Percentiles rank a stretch among this genome's conserved stretches.
Evolutionary conservation across 148 eudicot genomes (phyloP).

Genomic region (Camellia sinensis): DNA sequence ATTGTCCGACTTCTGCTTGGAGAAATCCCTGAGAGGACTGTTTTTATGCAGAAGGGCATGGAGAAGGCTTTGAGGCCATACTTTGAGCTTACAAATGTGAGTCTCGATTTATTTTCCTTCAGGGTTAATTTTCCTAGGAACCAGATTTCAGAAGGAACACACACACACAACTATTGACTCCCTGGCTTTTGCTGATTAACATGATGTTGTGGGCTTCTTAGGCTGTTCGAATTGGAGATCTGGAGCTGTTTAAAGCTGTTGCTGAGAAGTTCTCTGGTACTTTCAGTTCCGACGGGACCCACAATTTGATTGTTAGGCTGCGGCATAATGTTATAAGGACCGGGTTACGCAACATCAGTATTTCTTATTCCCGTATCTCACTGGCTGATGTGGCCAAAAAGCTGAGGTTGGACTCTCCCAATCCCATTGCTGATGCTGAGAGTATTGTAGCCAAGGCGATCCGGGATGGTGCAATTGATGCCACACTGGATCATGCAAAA

Average conservation of each 20-base stretch:
- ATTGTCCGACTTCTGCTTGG: slow-evolving; percentile 85
- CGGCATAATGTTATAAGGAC: slow-evolving; percentile 94
- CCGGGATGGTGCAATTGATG: slow-evolving; percentile 95
- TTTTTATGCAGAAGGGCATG: slow-evolving; percentile 98
- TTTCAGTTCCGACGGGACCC: slow-evolving; percentile 70
- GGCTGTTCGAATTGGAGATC: slow-evolving; percentile 96
- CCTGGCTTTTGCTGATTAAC: neutral
- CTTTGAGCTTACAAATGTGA: slow-evolving; percentile 97
- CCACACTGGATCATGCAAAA: slow-evolving; percentile 77
- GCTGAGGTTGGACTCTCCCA: slow-evolving; percentile 73
- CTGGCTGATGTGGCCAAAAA: slow-evolving; percentile 82
- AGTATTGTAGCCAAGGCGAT: slow-evolving; percentile 93
- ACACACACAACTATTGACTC: neutral
- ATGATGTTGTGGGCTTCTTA: slow-evolving; percentile 19
- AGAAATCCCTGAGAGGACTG: slow-evolving; percentile 95
- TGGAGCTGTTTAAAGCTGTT: slow-evolving; percentile 70
- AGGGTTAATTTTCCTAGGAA: neutral
- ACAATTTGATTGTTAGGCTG: slow-evolving; percentile 80
- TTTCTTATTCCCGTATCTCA: slow-evolving; percentile 89
- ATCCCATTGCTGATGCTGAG: slow-evolving; percentile 95
- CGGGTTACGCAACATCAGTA: slow-evolving; percentile 86
- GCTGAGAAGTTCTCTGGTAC: slow-evolving; percentile 77
- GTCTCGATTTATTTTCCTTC: slow-evolving; percentile 25
- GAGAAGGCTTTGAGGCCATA: slow-evolving; percentile 87
- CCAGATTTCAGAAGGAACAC: neutral